Conservation (phyloP, 2,329 filamentous ascomycete genomes). For the Exophiala alcalophila region DNA sequence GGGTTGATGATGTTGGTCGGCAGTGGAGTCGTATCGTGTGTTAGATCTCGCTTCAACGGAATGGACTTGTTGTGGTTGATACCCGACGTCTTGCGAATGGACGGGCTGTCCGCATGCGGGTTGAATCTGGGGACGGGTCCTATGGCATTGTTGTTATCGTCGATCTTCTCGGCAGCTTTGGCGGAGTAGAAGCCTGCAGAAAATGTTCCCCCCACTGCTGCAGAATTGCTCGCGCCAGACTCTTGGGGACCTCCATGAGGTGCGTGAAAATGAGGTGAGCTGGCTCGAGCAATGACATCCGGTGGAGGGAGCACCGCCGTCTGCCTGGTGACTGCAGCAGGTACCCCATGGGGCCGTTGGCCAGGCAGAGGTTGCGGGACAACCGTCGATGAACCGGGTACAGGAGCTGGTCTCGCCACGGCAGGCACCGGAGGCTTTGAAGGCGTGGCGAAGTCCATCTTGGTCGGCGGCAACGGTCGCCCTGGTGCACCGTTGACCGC, state of each 20-base stretch:
- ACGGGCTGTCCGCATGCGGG: slow-evolving; percentile 73
- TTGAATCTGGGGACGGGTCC: slow-evolving; percentile 60
- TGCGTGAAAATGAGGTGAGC: slow-evolving; percentile 25
- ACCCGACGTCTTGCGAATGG: slow-evolving; percentile 83
- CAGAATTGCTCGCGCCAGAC: slow-evolving; percentile 5
- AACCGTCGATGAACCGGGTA: slow-evolving; percentile 2
- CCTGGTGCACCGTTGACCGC: slow-evolving; percentile 21
- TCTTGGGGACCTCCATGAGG: slow-evolving; percentile 19
- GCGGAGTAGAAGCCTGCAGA: slow-evolving; percentile 68
- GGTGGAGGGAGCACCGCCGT: no score
- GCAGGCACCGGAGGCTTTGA: slow-evolving; percentile 20
- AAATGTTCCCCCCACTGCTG: slow-evolving; percentile 33
- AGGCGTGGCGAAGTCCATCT: slow-evolving; percentile 22
- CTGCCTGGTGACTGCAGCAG: slow-evolving; percentile 6
- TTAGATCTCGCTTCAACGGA: slow-evolving; percentile 57
- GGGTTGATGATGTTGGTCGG: slow-evolving; percentile 21
- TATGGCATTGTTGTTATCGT: slow-evolving; percentile 48
- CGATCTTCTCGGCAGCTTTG: slow-evolving; percentile 58
- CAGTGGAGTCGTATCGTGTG: slow-evolving; percentile 33
- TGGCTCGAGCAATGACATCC: slow-evolving; percentile 17
- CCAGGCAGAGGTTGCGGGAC: slow-evolving; percentile 23
- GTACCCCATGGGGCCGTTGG: slow-evolving; percentile 12
- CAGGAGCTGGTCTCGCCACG: slow-evolving; percentile 2
- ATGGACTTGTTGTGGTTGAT: slow-evolving; percentile 77
- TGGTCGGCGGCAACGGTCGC: slow-evolving; percentile 8